These are phyloP conservation scores for Aechmea fasciata DNA, from an alignment of 176 grass and related monocot species.

Conservation along the genomic window DNA sequence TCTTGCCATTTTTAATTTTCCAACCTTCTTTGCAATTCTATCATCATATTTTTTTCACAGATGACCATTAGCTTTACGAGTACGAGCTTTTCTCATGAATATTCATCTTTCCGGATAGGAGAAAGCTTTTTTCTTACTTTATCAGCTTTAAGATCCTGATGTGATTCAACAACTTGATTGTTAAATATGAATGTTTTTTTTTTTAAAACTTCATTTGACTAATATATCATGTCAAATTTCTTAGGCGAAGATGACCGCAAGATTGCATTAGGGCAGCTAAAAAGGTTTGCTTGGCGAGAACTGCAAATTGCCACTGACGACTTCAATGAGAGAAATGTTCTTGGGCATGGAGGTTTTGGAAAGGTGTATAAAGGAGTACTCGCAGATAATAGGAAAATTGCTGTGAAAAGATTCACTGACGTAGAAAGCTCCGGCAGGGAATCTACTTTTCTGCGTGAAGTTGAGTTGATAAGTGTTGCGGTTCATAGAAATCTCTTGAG, in stretches of 20 bases:
- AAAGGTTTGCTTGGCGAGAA: conserved; percentile 60
- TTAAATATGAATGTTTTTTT: background rate
- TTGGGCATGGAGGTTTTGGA: conserved; percentile 84
- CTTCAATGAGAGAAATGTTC: conserved; percentile 66
- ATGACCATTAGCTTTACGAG: no score
- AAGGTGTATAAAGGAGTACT: conserved; percentile 83
- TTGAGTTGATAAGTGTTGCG: conserved; percentile 88
- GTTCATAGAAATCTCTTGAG: conserved; percentile 80
- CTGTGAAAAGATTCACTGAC: conserved; percentile 54
- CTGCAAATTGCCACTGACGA: conserved; percentile 69
- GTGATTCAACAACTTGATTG: background rate
- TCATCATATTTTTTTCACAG: no score
- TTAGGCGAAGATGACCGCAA: conserved; percentile 64
- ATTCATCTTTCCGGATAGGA: no score
- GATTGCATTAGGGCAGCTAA: conserved; percentile 74
- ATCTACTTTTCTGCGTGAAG: conserved; percentile 64
- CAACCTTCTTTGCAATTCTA: no score
- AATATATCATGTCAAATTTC: conserved; percentile 10
- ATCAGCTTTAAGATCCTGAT: background rate
- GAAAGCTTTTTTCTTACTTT: no score
- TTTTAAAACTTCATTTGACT: background rate
- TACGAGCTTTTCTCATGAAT: no score
- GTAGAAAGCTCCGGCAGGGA: conserved; percentile 41
- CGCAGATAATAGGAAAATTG: conserved; percentile 41
- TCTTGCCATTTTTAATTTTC: no score